Evolutionary conservation across 2,329 filamentous ascomycete species (phyloP).

Genomic region (Daldinia eschscholtzii): DNA sequence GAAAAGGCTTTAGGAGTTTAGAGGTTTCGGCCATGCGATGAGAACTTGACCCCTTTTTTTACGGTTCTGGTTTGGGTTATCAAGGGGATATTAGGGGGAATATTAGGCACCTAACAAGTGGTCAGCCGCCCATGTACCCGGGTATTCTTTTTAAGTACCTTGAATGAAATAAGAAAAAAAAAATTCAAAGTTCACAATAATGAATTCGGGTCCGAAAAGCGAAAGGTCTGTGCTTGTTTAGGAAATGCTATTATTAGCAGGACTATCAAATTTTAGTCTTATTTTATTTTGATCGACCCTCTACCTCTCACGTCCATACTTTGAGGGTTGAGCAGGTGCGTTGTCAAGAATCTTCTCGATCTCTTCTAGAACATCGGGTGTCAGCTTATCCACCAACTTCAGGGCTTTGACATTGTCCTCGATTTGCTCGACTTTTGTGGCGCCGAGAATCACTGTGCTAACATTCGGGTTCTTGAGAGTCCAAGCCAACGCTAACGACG

Average conservation of each 20-base stretch:
- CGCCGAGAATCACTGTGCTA: conserved; percentile 65
- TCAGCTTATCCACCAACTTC: conserved; percentile 61
- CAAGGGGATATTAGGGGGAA: not conserved
- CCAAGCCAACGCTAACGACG: conserved; percentile 66
- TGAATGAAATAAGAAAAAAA: conserved; percentile 1
- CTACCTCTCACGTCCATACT: conserved; percentile 40
- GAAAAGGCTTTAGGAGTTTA: conserved; percentile 2
- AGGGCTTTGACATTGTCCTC: conserved; percentile 64
- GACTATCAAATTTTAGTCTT: conserved; percentile 9
- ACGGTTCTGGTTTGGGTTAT: not conserved
- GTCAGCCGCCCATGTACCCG: not conserved
- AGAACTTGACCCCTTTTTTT: not conserved
- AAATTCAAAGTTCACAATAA: not conserved
- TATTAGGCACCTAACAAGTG: not conserved
- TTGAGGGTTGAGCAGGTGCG: conserved; percentile 30
- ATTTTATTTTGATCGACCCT: not conserved
- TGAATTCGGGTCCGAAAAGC: not conserved
- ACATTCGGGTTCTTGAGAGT: conserved; percentile 67
- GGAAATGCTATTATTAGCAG: not conserved
- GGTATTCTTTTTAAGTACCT: conserved; percentile 1
- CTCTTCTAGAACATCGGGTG: conserved; percentile 63
- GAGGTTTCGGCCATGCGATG: not conserved
- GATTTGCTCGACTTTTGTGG: conserved; percentile 64
- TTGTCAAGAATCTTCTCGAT: conserved; percentile 62
- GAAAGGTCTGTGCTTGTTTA: conserved; percentile 1